These are phyloP conservation scores for Escovopsis sp. DNA, from an alignment of 2,329 filamentous ascomycete genomes.

Conservation along the genomic window DNA sequence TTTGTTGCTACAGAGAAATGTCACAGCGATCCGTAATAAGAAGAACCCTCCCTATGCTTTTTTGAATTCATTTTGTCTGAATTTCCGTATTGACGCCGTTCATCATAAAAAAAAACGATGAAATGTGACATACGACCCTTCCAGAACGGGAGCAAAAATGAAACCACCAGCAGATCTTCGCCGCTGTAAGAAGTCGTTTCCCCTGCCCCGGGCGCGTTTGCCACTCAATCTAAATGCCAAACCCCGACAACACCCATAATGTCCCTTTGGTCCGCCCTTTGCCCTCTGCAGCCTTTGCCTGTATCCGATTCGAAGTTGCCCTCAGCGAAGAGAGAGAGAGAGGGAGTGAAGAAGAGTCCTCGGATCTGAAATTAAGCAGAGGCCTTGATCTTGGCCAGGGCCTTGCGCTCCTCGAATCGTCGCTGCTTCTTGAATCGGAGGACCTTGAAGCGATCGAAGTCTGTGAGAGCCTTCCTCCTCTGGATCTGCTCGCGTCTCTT, in stretches of 20 bases:
- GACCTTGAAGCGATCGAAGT: conserved; percentile 99
- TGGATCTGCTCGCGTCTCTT: conserved; percentile 80
- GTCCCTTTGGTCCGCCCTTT: conserved; percentile 13
- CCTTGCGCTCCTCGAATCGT: conserved; percentile 95
- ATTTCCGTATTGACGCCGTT: conserved; percentile 55
- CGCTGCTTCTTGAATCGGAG: conserved; percentile 99
- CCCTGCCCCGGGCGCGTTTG: conserved; percentile 18
- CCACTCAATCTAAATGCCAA: conserved; percentile 22
- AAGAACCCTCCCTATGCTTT: conserved; percentile 11
- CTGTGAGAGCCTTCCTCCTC: conserved; percentile 80
- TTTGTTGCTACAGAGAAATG: conserved; percentile 6
- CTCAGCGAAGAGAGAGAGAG: too few relatives aligned
- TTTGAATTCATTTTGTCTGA: conserved; percentile 29
- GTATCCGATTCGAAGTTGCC: too few relatives aligned
- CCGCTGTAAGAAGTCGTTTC: conserved; percentile 22
- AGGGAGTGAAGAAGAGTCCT: conserved; percentile 3
- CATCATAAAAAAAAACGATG: conserved; percentile 33
- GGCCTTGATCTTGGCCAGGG: conserved; percentile 80
- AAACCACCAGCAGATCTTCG: conserved; percentile 38
- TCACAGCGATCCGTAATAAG: conserved; percentile 12
- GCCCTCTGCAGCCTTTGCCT: not conserved
- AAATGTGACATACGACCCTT: conserved; percentile 51
- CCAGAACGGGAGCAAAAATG: conserved; percentile 41
- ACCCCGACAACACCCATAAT: conserved; percentile 15
- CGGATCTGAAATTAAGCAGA: conserved; percentile 43